Evolutionary conservation across 768 basidiomycete genomes (phyloP).

Genomic region (Hericium coralloides): DNA sequence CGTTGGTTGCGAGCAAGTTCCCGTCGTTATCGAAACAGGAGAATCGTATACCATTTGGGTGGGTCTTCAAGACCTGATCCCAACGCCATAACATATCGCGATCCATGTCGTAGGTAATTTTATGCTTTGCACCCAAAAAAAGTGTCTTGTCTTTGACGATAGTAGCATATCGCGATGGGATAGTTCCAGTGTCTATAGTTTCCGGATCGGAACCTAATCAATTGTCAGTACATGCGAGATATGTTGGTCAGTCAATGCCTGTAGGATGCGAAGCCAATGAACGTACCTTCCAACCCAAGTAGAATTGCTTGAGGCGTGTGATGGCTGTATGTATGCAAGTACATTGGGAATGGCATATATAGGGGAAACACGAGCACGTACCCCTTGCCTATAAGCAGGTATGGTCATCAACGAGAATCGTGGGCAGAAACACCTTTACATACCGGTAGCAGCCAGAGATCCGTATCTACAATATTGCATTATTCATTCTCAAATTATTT

Average conservation of each 20-base stretch:
- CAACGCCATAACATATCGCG: constrained; percentile 90
- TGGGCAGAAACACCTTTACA: constrained; percentile 6
- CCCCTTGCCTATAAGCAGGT: constrained; percentile 57
- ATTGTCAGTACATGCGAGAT: background rate
- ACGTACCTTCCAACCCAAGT: constrained; percentile 61
- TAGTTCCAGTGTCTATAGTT: constrained; percentile 83
- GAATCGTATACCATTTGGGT: constrained; percentile 93
- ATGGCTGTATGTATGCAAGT: constrained; percentile 38
- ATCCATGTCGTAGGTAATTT: constrained; percentile 82
- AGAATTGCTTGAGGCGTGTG: constrained; percentile 85
- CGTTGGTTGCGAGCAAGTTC: constrained; percentile 84
- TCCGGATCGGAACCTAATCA: constrained; percentile 75
- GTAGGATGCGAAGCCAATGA: background rate
- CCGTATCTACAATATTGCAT: constrained; percentile 52
- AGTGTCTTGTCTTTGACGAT: constrained; percentile 62
- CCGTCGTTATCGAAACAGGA: constrained; percentile 76
- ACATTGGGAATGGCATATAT: background rate
- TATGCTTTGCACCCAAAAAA: constrained; percentile 60
- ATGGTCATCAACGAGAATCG: background rate
- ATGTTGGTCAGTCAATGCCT: background rate
- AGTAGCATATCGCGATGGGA: constrained; percentile 61
- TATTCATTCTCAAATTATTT: background rate
- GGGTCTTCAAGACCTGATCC: constrained; percentile 82
- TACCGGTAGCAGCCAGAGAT: constrained; percentile 87
- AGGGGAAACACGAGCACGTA: constrained; percentile 23